Base-by-base conservation (phyloP, 805 yeast species). In the Danielia reshetovae region DNA sequence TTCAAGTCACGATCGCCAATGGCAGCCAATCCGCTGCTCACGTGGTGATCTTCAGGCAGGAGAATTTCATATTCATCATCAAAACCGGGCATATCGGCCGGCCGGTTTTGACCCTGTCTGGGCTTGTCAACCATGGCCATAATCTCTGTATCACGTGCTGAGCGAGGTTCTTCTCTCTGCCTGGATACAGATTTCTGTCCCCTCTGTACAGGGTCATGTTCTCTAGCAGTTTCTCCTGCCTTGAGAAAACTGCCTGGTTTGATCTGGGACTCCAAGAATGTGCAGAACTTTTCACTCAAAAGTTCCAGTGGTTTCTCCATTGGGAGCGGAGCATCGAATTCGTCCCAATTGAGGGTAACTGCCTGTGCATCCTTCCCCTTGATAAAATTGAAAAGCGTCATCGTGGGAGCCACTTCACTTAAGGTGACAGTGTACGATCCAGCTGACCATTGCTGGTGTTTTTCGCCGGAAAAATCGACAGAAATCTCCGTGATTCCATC, bases 1-100 rank as follows among this genome's bases (percentile, higher is more conserved):
- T 71, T 61, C 27, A 75, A 54, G 49, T 78, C 84, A 9, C 62
- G 50, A 21, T 67, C 71, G 0, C 83, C 84, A 24, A 74, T 62
- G 0, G 64, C 35, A 4, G 67, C 63, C 13, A 43, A 15, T n/a
- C 22, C 22, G 9, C 7, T 7, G 7, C 22, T 9, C 22, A 19
- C 7, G 7, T 19, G 22, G 22, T 9, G 9, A 9, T 19, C 9
- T 19, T 7, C 22, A 7, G 22, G 22, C 22, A 7, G 22, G 9
- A 19, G 22, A 19, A 65, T 51, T 44, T 75, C 74, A 34, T 66
- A 68, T 42, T 76, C 81, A 46, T 72, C 77, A 16, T 72, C 77
- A 39, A 72, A 76, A 22, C 62, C 74, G 1, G 81, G 81, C 52
- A 72, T 65, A 43, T 68, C 73, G 14, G 46, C 34, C 2, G 68